These are phyloP conservation scores for Viola pubescens DNA, from an alignment of 441 rosid species.

Conservation along the genomic window DNA sequence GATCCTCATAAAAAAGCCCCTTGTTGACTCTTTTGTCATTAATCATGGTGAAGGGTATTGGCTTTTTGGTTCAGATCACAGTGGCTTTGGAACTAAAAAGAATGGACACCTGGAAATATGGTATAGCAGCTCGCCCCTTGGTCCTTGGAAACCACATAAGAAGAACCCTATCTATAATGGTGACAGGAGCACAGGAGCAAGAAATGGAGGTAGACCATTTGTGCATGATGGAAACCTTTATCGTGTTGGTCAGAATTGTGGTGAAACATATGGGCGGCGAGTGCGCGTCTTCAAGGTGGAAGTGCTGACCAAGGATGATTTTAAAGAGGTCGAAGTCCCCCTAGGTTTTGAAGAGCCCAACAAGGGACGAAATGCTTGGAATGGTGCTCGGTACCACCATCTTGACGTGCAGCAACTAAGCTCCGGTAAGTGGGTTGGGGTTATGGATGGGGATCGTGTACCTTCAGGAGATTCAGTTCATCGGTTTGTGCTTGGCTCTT, in stretches of 20 bases:
- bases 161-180: slow-evolving; percentile 73
- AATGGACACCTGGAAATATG: slow-evolving; percentile 87
- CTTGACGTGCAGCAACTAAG: slow-evolving; percentile 68
- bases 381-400: slow-evolving; percentile 78
- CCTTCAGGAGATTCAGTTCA: slow-evolving; percentile 56
- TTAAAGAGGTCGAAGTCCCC: slow-evolving; percentile 70
- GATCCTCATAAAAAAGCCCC: slow-evolving; percentile 61
- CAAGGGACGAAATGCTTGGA: slow-evolving; percentile 80
- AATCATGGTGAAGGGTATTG: slow-evolving; percentile 56
- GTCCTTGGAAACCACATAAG: slow-evolving; percentile 91
- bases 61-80: slow-evolving; percentile 88
- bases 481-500: slow-evolving; percentile 61
- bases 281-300: slow-evolving; percentile 60
- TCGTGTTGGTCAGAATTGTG: slow-evolving; percentile 92
- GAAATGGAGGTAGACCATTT: slow-evolving; percentile 93
- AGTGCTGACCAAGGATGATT: slow-evolving; percentile 52
- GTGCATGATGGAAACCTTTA: slow-evolving; percentile 57
- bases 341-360: slow-evolving; percentile 34
- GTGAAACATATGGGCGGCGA: slow-evolving; percentile 68
- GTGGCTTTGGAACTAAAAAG: slow-evolving; percentile 53
- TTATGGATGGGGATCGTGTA: slow-evolving; percentile 88
- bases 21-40: slow-evolving; percentile 61
- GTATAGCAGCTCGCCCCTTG: slow-evolving; percentile 77
- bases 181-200: slow-evolving; percentile 56
- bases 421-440: slow-evolving; percentile 74